These are phyloP conservation scores for Beta corolliflora DNA, from an alignment of 179 eudicot species.

Conservation along the genomic window DNA sequence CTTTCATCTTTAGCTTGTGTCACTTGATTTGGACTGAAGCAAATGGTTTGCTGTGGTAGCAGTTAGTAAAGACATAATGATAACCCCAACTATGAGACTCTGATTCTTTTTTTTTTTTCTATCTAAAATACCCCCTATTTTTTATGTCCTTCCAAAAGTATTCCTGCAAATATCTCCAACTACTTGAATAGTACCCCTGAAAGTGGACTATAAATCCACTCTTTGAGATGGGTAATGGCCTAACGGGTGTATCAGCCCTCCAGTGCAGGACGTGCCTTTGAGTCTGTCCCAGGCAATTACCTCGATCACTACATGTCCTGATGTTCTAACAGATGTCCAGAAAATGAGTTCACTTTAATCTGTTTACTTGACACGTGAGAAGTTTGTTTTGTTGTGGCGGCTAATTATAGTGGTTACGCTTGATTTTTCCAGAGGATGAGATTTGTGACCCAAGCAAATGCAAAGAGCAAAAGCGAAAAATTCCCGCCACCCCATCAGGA, in stretches of 20 bases:
- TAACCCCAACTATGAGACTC: too few relatives aligned
- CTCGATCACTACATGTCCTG: not conserved
- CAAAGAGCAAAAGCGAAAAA: conserved; percentile 79
- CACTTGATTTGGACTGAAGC: not conserved
- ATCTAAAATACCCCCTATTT: too few relatives aligned
- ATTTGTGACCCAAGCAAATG: conserved; percentile 56
- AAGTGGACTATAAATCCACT: too few relatives aligned
- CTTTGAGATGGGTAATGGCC: too few relatives aligned
- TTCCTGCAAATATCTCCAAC: too few relatives aligned
- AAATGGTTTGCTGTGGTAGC: not conserved
- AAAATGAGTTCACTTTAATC: not conserved
- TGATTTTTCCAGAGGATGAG: conserved; percentile 63
- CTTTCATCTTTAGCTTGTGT: not conserved
- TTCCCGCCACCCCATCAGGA: conserved; percentile 96
- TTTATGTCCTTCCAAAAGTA: too few relatives aligned
- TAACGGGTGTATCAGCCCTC: not conserved
- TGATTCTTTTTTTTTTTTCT: too few relatives aligned
- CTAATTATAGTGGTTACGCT: not conserved
- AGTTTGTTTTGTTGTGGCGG: not conserved
- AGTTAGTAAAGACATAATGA: not conserved
- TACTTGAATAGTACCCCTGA: too few relatives aligned
- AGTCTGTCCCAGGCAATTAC: too few relatives aligned
- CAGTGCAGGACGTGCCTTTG: not conserved
- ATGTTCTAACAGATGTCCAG: not conserved
- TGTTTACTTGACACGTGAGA: not conserved